Conservation (phyloP, 768 basidiomycete species). For the Tylopilus intermedius region DNA sequence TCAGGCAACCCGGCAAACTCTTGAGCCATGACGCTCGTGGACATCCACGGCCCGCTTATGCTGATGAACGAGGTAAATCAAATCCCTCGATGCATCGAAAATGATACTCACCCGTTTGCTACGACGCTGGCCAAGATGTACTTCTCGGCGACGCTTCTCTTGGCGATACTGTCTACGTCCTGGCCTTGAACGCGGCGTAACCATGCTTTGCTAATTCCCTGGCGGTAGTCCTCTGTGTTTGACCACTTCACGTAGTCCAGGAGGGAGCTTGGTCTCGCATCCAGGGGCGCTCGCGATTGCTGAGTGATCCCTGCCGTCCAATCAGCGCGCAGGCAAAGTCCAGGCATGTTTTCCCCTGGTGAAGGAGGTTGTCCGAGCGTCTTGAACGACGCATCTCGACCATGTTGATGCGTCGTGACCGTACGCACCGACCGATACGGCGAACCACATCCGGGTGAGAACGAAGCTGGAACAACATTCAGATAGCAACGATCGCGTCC, state of each 20-base stretch:
- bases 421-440: slow-evolving; percentile 46
- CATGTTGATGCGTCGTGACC: slow-evolving; percentile 30
- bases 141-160: slow-evolving; percentile 49
- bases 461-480: slow-evolving; percentile 46
- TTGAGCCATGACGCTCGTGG: slow-evolving; percentile 65
- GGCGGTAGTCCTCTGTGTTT: slow-evolving; percentile 65
- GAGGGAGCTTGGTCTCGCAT: slow-evolving; percentile 4
- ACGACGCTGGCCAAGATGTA: slow-evolving; percentile 69
- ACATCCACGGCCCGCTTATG: slow-evolving; percentile 66
- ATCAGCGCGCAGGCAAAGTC: slow-evolving; percentile 45
- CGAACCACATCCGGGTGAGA: slow-evolving; percentile 59
- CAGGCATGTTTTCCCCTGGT: neutral
- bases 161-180: slow-evolving; percentile 38
- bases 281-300: slow-evolving; percentile 7
- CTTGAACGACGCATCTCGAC: slow-evolving; percentile 35
- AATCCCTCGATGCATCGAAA: neutral
- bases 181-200: slow-evolving; percentile 40
- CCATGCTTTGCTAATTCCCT: slow-evolving; percentile 68
- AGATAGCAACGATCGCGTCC: neutral
- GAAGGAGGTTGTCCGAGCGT: slow-evolving; percentile 38
- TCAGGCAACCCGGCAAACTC: slow-evolving; percentile 53
- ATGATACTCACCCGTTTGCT: slow-evolving; percentile 52
- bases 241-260: slow-evolving; percentile 51
- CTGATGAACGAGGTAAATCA: slow-evolving; percentile 31
- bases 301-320: slow-evolving; percentile 58